These are phyloP conservation scores for Halenospora varia DNA, from an alignment of 495 filamentous ascomycete genomes.

Conservation along the genomic window DNA sequence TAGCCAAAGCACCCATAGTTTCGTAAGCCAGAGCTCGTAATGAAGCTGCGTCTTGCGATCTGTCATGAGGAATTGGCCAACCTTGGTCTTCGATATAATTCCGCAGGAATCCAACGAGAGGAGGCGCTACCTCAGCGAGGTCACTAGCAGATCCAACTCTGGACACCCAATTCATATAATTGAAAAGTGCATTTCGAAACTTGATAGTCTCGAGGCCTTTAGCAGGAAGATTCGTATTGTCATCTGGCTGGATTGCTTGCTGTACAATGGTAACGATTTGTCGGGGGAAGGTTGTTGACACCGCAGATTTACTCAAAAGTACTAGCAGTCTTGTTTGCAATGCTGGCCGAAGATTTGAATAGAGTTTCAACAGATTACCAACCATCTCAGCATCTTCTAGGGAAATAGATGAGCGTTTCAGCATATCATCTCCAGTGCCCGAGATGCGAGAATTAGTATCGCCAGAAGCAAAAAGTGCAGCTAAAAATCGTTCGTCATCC, in stretches of 20 bases:
- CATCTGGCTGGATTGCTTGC: conserved; percentile 46
- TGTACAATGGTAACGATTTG: conserved; percentile 67
- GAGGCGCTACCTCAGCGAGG: conserved; percentile 59
- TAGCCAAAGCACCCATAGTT: conserved; percentile 75
- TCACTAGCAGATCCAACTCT: conserved; percentile 60
- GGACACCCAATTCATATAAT: conserved; percentile 83
- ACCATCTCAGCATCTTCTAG: conserved; percentile 68
- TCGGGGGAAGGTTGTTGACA: conserved; percentile 56
- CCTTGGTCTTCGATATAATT: conserved; percentile 77
- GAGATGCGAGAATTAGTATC: conserved; percentile 79
- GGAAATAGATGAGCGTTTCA: conserved; percentile 69
- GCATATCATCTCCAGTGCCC: conserved; percentile 73
- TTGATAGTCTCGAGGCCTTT: conserved; percentile 67
- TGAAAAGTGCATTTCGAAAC: conserved; percentile 78
- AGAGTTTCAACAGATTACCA: conserved; percentile 60
- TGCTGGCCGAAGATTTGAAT: conserved; percentile 64
- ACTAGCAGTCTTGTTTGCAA: conserved; percentile 72
- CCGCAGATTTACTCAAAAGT: conserved; percentile 72
- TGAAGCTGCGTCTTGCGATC: conserved; percentile 55
- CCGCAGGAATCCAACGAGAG: conserved; percentile 65
- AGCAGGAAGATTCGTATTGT: conserved; percentile 41
- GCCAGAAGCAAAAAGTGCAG: conserved; percentile 74
- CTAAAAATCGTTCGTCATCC: conserved; percentile 75
- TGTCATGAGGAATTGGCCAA: conserved; percentile 64
- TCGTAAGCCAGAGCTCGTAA: conserved; percentile 77